phyloP scores from a whole-genome alignment of 2,329 filamentous ascomycete species.

The Graphilbum ipis-grandicollis region DNA sequence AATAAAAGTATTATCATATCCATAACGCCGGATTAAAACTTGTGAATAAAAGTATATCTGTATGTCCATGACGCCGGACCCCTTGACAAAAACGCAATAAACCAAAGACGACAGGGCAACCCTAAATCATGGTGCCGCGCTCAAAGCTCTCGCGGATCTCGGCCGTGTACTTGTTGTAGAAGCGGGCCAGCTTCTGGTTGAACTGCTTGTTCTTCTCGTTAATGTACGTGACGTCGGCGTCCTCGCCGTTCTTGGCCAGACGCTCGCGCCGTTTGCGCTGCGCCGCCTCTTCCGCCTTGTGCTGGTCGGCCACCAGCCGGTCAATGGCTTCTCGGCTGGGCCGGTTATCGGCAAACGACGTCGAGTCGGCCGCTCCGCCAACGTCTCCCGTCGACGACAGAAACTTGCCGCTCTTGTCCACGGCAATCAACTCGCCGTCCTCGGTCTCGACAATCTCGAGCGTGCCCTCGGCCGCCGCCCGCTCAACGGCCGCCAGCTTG shows the following conservation, averaged over 20 bases:
- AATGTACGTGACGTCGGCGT: constrained; percentile 92
- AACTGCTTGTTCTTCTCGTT: constrained; percentile 99
- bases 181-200: constrained; percentile 88
- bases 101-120: too few species aligned
- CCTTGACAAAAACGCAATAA: too few species aligned
- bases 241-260: constrained; percentile 61
- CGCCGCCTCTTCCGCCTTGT: constrained; percentile 72
- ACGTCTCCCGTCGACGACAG: constrained; percentile 45
- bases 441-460: constrained; percentile 93
- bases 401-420: constrained; percentile 81
- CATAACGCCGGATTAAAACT: too few species aligned
- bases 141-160: constrained; percentile 97
- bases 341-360: constrained; percentile 66
- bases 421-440: constrained; percentile 80
- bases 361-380: constrained; percentile 43
- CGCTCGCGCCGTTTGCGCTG: constrained; percentile 75
- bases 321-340: constrained; percentile 80
- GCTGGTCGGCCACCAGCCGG: constrained; percentile 67
- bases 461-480: constrained; percentile 66
- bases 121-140: constrained; percentile 61
- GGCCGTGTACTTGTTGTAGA: constrained; percentile 97
- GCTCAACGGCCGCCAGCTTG: constrained; percentile 71
- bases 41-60: too few species aligned
- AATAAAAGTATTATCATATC: too few species aligned
- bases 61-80: too few species aligned